Conservation (phyloP, 768 basidiomycete species). For the Leucogyrophana mollusca region DNA sequence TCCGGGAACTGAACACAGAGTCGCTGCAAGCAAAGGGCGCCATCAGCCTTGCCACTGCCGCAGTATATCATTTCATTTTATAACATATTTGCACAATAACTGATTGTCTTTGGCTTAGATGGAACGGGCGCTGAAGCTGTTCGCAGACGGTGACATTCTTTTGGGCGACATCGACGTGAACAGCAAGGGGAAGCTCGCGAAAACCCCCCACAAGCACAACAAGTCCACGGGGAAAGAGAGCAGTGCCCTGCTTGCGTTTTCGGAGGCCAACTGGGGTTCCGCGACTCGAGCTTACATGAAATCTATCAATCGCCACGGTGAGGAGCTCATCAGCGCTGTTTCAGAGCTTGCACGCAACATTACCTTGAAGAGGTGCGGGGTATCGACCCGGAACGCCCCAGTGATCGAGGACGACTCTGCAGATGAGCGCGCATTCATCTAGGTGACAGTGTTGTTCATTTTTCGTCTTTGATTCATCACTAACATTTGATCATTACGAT, state of each 20-base stretch:
- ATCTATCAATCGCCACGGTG: neutral
- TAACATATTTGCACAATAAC: too few species aligned
- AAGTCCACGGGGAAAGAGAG: neutral
- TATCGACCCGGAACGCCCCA: neutral
- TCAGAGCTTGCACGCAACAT: neutral
- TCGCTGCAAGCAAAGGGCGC: neutral
- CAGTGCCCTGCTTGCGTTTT: neutral
- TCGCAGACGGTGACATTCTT: neutral
- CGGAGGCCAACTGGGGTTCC: neutral
- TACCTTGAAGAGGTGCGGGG: neutral
- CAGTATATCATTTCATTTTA: neutral
- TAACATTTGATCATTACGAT: too few species aligned
- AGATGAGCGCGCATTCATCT: constrained; percentile 1
- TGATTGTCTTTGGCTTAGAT: neutral
- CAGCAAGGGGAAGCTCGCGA: neutral
- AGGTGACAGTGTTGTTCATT: neutral
- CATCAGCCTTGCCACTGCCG: neutral
- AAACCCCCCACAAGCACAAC: neutral
- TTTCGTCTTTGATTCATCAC: neutral
- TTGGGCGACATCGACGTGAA: neutral
- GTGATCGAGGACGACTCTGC: neutral
- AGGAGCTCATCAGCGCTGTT: neutral
- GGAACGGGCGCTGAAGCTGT: neutral
- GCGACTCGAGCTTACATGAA: neutral
- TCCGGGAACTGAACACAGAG: neutral